phyloP scores from a whole-genome alignment of 345 rosid genomes.

The Populus nigra region DNA sequence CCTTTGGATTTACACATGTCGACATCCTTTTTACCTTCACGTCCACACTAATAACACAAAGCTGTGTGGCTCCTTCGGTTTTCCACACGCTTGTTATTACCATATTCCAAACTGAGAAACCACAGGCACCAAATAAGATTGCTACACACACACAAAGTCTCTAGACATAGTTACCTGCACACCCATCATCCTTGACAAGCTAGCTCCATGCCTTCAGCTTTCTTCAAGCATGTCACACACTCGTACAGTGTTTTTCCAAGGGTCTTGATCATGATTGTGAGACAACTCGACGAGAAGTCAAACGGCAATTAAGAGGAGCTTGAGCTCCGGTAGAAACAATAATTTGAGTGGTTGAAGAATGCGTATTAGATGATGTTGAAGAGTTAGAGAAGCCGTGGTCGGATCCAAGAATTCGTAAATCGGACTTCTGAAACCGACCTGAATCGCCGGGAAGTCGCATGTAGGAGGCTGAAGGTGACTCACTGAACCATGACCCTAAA shows the following conservation, averaged over 20 bases:
- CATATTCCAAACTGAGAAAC: background rate
- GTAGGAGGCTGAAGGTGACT: constrained; percentile 72
- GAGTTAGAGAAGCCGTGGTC: constrained; percentile 39
- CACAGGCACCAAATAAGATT: constrained; percentile 3
- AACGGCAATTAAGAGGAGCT: constrained; percentile 46
- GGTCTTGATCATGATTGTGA: constrained; percentile 24
- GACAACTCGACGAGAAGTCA: constrained; percentile 47
- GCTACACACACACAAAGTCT: background rate
- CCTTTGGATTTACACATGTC: constrained; percentile 40
- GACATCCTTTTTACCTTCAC: background rate
- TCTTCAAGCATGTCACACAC: constrained; percentile 24
- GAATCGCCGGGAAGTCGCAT: constrained; percentile 88
- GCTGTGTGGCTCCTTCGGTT: constrained; percentile 38
- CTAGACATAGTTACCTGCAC: background rate
- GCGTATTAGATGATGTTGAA: constrained; percentile 17
- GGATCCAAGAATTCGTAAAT: constrained; percentile 40
- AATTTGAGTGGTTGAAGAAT: constrained; percentile 33
- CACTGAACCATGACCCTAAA: constrained; percentile 40
- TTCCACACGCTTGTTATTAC: constrained; percentile 29
- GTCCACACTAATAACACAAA: constrained; percentile 7
- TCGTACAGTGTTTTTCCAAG: background rate
- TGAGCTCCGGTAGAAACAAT: constrained; percentile 52
- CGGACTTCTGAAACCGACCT: constrained; percentile 61
- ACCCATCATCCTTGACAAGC: background rate
- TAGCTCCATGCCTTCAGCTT: constrained; percentile 38